These are phyloP conservation scores for Ganoderma lucidum DNA, from an alignment of 1,284 basidiomycete species.

Conservation along the genomic window DNA sequence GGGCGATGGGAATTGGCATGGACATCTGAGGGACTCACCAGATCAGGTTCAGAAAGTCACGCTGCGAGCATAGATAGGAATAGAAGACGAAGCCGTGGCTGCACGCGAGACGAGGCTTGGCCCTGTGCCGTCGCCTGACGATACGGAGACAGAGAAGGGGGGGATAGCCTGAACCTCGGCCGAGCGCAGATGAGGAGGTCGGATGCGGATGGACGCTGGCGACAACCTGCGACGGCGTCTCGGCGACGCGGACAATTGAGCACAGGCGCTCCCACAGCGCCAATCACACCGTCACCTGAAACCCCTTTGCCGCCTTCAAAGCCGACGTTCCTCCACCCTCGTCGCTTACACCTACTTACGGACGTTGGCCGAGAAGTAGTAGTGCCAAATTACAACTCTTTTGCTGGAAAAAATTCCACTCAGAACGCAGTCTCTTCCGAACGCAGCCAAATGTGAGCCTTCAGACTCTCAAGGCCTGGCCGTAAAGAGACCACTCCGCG, in stretches of 20 bases:
- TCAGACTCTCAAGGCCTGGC: background rate
- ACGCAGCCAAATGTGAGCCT: background rate
- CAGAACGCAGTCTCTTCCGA: background rate
- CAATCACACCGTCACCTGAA: constrained; percentile 21
- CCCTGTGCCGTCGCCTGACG: constrained; percentile 2
- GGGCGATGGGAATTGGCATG: background rate
- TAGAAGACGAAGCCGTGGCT: constrained; percentile 7
- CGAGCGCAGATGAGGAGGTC: constrained; percentile 18
- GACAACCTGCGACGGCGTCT: constrained; percentile 17
- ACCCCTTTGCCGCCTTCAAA: background rate
- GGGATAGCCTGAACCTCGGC: constrained; percentile 9
- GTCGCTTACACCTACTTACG: background rate
- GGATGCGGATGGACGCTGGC: constrained; percentile 28
- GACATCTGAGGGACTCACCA: constrained; percentile 13
- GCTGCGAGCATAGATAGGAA: constrained; percentile 29
- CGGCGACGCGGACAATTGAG: constrained; percentile 11
- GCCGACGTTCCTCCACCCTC: constrained; percentile 6
- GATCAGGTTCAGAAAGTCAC: constrained; percentile 11
- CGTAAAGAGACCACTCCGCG: background rate
- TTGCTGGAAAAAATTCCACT: background rate
- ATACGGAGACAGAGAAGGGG: background rate
- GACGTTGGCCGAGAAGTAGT: background rate
- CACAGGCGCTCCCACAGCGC: constrained; percentile 11
- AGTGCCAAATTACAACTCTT: background rate
- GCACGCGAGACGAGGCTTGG: constrained; percentile 17